A percentile compares a stretch with the other conserved stretches of the same genome.
Evolutionary conservation across 1,284 basidiomycete species (phyloP).

Genomic region (Tremellales sp.): DNA sequence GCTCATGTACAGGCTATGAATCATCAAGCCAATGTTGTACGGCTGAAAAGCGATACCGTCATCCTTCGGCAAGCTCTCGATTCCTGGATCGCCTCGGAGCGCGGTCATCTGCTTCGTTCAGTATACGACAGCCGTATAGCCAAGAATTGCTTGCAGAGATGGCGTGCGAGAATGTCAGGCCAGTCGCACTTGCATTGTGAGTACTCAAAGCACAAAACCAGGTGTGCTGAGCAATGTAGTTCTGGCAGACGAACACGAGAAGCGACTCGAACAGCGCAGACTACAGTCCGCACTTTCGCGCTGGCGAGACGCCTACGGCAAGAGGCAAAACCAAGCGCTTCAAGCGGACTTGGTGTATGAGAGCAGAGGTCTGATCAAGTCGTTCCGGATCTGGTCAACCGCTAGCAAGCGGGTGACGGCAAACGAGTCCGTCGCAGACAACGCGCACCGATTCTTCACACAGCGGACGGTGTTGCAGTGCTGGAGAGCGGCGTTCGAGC

Average conservation of each 20-base stretch:
- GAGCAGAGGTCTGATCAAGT: conserved; percentile 6
- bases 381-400: conserved; percentile 22
- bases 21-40: background rate
- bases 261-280: background rate
- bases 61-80: background rate
- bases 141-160: background rate
- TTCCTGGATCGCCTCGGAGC: conserved; percentile 2
- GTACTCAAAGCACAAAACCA: too few relatives aligned
- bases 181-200: too few relatives aligned
- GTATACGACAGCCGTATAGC: conserved; percentile 7
- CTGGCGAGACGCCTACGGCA: conserved; percentile 27
- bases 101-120: conserved; percentile 6
- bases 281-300: conserved; percentile 15
- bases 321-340: conserved; percentile 16
- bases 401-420: conserved; percentile 12
- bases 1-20: background rate
- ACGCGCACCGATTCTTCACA: conserved; percentile 37
- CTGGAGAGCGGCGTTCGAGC: conserved; percentile 20
- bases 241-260: background rate
- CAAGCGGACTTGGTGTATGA: conserved; percentile 27
- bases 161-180: too few relatives aligned
- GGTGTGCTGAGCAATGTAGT: background rate
- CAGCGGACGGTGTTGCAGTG: conserved; percentile 23
- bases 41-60: background rate
- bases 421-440: conserved; percentile 27